Evolutionary conservation across 805 yeast species (phyloP).

Genomic region (Lipomyces anomalus): DNA sequence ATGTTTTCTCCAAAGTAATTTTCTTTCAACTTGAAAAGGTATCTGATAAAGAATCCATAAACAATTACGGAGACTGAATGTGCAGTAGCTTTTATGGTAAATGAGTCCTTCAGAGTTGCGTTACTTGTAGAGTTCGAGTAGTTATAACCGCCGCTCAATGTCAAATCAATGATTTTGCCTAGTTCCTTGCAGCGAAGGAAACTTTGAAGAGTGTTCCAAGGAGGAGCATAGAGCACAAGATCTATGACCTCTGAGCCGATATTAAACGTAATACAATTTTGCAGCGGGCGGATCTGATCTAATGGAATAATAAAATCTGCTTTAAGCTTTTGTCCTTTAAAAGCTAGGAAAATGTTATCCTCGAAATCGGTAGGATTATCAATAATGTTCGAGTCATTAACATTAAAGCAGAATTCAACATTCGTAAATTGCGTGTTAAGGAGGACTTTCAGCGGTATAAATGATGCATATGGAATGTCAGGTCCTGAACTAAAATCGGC

Average conservation of each 20-base stretch:
- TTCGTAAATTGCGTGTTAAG: conserved; percentile 54
- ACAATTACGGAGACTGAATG: conserved; percentile 61
- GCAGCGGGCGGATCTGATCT: conserved; percentile 34
- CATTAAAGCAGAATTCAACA: conserved; percentile 63
- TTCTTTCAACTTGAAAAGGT: conserved; percentile 68
- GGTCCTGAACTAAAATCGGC: conserved; percentile 72
- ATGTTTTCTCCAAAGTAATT: conserved; percentile 84
- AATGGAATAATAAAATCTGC: conserved; percentile 54
- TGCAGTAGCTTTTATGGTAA: conserved; percentile 59
- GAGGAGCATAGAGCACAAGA: conserved; percentile 68
- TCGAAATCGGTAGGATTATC: conserved; percentile 80
- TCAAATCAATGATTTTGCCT: conserved; percentile 63
- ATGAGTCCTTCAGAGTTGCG: conserved; percentile 62
- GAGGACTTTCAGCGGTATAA: conserved; percentile 63
- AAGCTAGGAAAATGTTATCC: conserved; percentile 70
- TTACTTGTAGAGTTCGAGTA: conserved; percentile 50
- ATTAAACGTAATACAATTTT: conserved; percentile 23
- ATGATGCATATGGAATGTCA: conserved; percentile 60
- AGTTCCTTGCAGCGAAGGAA: conserved; percentile 58
- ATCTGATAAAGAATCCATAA: conserved; percentile 74
- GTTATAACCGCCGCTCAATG: conserved; percentile 59
- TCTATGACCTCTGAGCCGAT: conserved; percentile 35
- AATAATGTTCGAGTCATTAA: conserved; percentile 82
- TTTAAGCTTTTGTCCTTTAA: conserved; percentile 56
- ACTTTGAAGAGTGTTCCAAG: conserved; percentile 82